Percentiles rank a stretch among this genome's conserved stretches.
Conservation (phyloP, 352 stramenopile genomes). For the Peronospora destructor region DNA sequence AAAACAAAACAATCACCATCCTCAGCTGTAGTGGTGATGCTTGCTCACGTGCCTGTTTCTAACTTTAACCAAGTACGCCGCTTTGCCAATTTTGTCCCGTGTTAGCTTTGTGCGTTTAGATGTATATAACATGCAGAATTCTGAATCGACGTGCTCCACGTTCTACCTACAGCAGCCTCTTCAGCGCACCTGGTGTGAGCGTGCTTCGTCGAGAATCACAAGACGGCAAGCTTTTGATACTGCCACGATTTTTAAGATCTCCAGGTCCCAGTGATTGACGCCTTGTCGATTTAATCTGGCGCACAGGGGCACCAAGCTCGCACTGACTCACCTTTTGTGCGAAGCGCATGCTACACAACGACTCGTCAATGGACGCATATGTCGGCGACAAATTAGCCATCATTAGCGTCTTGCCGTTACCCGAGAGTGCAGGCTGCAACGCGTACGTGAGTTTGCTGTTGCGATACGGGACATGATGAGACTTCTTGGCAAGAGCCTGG, state of each 20-base stretch:
- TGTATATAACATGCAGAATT: constrained; percentile 2
- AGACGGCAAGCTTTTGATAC: constrained; percentile 22
- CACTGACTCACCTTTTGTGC: constrained; percentile 95
- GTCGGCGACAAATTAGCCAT: constrained; percentile 99
- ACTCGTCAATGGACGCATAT: constrained; percentile 91
- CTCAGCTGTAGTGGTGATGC: background rate
- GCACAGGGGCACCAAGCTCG: constrained; percentile 92
- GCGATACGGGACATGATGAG: constrained; percentile 93
- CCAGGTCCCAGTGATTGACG: constrained; percentile 28
- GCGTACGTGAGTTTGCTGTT: constrained; percentile 99
- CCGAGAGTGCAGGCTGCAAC: constrained; percentile 96
- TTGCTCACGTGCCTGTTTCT: constrained; percentile 18
- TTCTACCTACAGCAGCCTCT: constrained; percentile 22
- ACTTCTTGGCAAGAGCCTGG: constrained; percentile 93
- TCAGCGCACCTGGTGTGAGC: constrained; percentile 28
- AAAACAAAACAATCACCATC: too few relatives aligned
- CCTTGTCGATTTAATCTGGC: constrained; percentile 62
- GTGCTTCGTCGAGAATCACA: constrained; percentile 33
- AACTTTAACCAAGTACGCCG: background rate
- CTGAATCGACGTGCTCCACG: background rate
- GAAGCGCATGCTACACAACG: constrained; percentile 97
- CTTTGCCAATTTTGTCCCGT: background rate
- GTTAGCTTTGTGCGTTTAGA: background rate
- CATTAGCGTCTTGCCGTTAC: constrained; percentile 99
- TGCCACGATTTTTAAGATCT: constrained; percentile 20